Percentiles rank a stretch among this genome's conserved stretches.
Evolutionary conservation across 129 eudicot species (phyloP).

Genomic region (Artemisia tridentata): DNA sequence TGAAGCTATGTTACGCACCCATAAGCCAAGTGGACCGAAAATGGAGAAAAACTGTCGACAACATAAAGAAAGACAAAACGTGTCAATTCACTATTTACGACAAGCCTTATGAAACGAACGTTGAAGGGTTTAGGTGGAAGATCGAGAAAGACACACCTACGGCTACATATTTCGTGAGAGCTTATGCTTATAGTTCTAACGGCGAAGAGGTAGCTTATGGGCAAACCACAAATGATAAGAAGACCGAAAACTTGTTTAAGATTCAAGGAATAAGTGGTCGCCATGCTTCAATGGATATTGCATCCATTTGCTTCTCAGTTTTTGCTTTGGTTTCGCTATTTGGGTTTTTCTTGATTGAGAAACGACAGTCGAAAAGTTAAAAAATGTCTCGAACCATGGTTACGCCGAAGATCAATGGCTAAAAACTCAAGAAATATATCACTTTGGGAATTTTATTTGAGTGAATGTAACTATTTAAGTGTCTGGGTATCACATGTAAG

Average conservation of each 20-base stretch:
- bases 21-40: slow-evolving; percentile 41
- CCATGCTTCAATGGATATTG: slow-evolving; percentile 32
- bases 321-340: slow-evolving; percentile 36
- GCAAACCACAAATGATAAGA: slow-evolving; percentile 35
- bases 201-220: slow-evolving; percentile 34
- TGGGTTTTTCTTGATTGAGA: slow-evolving; percentile 37
- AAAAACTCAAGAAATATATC: not conserved
- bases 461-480: not conserved
- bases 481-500: too few species aligned
- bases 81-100: slow-evolving; percentile 36
- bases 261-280: slow-evolving; percentile 41
- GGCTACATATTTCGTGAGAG: slow-evolving; percentile 41
- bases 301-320: slow-evolving; percentile 41
- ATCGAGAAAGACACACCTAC: slow-evolving; percentile 35
- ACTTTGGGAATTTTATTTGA: not conserved
- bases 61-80: slow-evolving; percentile 41
- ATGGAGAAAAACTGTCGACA: slow-evolving; percentile 43
- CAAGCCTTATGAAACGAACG: slow-evolving; percentile 22
- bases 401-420: not conserved
- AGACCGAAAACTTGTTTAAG: slow-evolving; percentile 33
- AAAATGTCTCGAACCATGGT: slow-evolving; percentile 5
- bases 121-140: slow-evolving; percentile 33
- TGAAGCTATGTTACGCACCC: slow-evolving; percentile 48
- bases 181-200: slow-evolving; percentile 28
- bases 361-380: slow-evolving; percentile 23